Base-by-base conservation (phyloP, 2,329 filamentous ascomycete genomes). In the Arachnomyces sp. region DNA sequence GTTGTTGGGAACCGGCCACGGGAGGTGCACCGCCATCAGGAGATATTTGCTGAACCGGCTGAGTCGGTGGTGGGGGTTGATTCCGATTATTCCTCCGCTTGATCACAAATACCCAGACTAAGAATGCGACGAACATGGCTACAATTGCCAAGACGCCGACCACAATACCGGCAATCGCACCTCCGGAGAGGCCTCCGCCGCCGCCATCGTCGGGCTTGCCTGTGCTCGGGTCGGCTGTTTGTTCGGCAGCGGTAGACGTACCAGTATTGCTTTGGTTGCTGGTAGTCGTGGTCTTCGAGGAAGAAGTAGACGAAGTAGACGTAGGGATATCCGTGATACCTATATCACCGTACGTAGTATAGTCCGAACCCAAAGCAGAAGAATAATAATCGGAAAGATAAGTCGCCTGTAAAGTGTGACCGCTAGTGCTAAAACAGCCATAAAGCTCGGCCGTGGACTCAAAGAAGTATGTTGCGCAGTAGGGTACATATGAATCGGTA, bases 141-240 rank as follows among this genome's bases (percentile, higher is more conserved):
- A 48, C 42, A n/a, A 30, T 40, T 9, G 41, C 47, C 9, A 47
- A 40, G 17, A 37, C 36, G 13, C 47, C 47, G 28, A 43, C 38
- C n/a, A 45, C 45, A 16, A 50, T 45, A 33, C 47, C 47, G 11
- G 36, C 47, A 17, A 50, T 48, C n/a, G 41, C 43, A 25, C 47
- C 47, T n/a, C 43, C 42, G 4, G 37, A 40, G 5, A 48, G 17
- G 13, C 9, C 18, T 9, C 34, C 18, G 8, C 35, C 21, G 7
- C 25, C 35, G 7, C 18, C 35, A 13, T 29, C 35, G 6, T 12
- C 35, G 7, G 17, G 9, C n/a, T 29, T 18, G 18, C 12, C 28
- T 6, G 7, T 28, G 11, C 12, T 30, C 13, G 30, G 37, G 4
- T 17, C 21, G 37, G 28, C 17, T 14, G 37, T 25, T 7, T 13